These are phyloP conservation scores for Candida boleticola DNA, from an alignment of 805 yeast genomes.

Conservation along the genomic window DNA sequence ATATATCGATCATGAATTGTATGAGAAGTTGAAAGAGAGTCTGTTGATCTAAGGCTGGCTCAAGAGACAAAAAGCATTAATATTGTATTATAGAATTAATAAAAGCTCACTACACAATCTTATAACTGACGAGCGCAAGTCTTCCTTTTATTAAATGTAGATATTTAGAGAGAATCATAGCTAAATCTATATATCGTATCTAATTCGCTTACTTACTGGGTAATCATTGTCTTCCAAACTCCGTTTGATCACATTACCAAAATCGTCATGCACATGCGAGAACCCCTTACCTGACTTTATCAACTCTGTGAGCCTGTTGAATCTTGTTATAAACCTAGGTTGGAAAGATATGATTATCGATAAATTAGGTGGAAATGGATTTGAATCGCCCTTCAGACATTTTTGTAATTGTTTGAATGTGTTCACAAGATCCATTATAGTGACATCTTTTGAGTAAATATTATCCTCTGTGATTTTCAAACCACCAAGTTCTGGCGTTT, in stretches of 20 bases:
- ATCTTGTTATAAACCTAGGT: constrained; percentile 26
- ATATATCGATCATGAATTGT: constrained; percentile 64
- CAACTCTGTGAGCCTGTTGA: constrained; percentile 19
- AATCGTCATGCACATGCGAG: neutral
- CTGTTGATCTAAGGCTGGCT: constrained; percentile 32
- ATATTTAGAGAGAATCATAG: too few relatives aligned
- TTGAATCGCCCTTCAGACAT: constrained; percentile 10
- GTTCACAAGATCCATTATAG: constrained; percentile 24
- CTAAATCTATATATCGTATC: neutral
- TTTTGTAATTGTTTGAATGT: constrained; percentile 17
- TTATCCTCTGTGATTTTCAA: constrained; percentile 33
- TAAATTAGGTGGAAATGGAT: neutral
- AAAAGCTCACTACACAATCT: neutral
- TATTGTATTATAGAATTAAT: constrained; percentile 6
- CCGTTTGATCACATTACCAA: neutral
- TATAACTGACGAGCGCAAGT: too few relatives aligned
- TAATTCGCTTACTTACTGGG: neutral
- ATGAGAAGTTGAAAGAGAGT: constrained; percentile 48
- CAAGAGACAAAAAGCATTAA: too few relatives aligned
- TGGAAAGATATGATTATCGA: constrained; percentile 12
- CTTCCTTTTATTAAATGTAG: too few relatives aligned
- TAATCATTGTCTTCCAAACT: neutral
- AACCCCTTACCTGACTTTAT: constrained; percentile 20
- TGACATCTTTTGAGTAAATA: constrained; percentile 22
- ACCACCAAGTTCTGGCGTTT: constrained; percentile 25